These are phyloP conservation scores for Knufia petricola DNA, from an alignment of 2,329 filamentous ascomycete species.

Conservation along the genomic window DNA sequence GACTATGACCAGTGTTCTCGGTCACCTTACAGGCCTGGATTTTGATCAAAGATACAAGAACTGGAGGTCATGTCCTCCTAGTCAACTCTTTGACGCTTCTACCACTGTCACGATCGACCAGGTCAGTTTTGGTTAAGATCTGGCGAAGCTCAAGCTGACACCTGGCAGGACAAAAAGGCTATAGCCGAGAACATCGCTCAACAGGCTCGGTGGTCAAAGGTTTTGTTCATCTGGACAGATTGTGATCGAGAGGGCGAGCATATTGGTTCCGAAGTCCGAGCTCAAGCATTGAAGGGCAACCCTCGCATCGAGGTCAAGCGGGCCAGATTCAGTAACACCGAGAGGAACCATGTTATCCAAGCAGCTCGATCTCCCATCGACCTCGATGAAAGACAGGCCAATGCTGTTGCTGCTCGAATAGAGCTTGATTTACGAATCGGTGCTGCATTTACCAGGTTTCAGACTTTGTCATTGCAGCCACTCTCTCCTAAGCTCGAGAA, in stretches of 20 bases:
- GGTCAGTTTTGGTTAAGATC: conserved; percentile 36
- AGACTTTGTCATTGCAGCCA: conserved; percentile 66
- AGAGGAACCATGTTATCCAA: conserved; percentile 76
- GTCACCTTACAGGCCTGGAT: conserved; percentile 73
- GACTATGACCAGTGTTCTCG: conserved; percentile 86
- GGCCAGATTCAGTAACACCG: conserved; percentile 91
- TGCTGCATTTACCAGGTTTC: conserved; percentile 80
- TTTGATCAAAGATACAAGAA: conserved; percentile 65
- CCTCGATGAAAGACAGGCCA: conserved; percentile 75
- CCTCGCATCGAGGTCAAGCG: conserved; percentile 66
- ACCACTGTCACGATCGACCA: conserved; percentile 59
- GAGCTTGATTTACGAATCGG: conserved; percentile 90
- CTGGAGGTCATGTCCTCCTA: conserved; percentile 74
- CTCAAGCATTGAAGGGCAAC: conserved; percentile 68
- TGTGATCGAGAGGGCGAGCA: conserved; percentile 96
- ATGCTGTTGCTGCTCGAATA: conserved; percentile 79
- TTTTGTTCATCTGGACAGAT: conserved; percentile 95
- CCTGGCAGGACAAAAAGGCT: conserved; percentile 58
- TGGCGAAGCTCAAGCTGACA: neutral
- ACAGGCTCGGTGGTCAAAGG: conserved; percentile 62
- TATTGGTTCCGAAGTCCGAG: conserved; percentile 83
- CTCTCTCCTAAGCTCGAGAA: conserved; percentile 59
- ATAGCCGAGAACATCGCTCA: conserved; percentile 78
- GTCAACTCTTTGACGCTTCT: conserved; percentile 69
- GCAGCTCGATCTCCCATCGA: conserved; percentile 68